Percentiles rank a stretch among this genome's conserved stretches.
These are phyloP conservation scores for Viridothelium virens DNA, from an alignment of 495 filamentous ascomycete species.

Conservation along the genomic window DNA sequence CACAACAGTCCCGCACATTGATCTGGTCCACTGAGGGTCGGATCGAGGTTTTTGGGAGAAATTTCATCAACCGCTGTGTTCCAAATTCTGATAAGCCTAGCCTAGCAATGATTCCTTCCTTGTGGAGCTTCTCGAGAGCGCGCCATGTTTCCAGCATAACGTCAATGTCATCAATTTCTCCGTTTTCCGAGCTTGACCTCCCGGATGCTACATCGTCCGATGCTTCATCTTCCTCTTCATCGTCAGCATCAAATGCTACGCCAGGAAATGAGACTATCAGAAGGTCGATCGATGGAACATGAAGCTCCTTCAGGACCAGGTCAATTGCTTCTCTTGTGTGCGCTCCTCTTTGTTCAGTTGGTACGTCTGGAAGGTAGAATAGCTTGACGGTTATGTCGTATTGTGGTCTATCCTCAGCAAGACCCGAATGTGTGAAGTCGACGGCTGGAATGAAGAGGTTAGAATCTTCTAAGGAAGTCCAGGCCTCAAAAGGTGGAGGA, in stretches of 20 bases:
- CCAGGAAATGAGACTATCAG: slow-evolving; percentile 90
- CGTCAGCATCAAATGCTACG: slow-evolving; percentile 87
- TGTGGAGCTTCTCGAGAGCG: slow-evolving; percentile 65
- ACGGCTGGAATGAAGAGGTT: slow-evolving; percentile 69
- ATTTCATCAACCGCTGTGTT: slow-evolving; percentile 62
- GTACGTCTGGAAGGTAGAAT: slow-evolving; percentile 71
- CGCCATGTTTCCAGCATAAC: slow-evolving; percentile 63
- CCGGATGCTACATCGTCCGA: slow-evolving; percentile 43
- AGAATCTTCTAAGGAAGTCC: slow-evolving; percentile 56
- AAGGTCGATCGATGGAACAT: slow-evolving; percentile 69
- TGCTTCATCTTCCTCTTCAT: slow-evolving; percentile 69
- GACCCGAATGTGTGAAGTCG: slow-evolving; percentile 58
- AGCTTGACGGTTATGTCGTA: slow-evolving; percentile 94
- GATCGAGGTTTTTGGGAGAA: slow-evolving; percentile 57
- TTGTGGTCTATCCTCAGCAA: slow-evolving; percentile 67
- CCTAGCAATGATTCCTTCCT: slow-evolving; percentile 58
- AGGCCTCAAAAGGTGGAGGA: slow-evolving; percentile 40
- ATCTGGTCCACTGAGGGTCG: slow-evolving; percentile 89
- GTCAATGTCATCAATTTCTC: slow-evolving; percentile 50
- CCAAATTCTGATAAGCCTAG: slow-evolving; percentile 90
- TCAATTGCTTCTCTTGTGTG: slow-evolving; percentile 70
- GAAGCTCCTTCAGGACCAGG: slow-evolving; percentile 69
- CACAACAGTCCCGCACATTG: slow-evolving; percentile 93
- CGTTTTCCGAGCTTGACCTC: slow-evolving; percentile 35
- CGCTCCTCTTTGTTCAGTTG: slow-evolving; percentile 49